Conservation (phyloP, 2,329 filamentous ascomycete genomes). For the Scedosporium boydii region DNA sequence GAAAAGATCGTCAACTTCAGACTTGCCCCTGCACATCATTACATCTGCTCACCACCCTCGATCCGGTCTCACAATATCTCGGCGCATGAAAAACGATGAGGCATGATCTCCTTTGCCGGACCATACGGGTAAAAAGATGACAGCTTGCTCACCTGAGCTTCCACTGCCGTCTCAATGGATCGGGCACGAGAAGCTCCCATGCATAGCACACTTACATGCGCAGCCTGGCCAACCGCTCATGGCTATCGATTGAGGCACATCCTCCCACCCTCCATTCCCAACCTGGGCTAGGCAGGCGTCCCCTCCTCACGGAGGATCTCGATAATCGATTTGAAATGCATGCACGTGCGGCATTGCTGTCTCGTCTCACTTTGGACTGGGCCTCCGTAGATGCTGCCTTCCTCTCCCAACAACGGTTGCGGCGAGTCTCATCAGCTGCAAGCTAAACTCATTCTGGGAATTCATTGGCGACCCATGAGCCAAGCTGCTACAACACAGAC, state of each 20-base stretch:
- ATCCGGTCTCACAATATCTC: conserved; percentile 5
- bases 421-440: neutral
- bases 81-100: conserved; percentile 1
- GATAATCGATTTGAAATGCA: neutral
- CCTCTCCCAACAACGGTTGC: neutral
- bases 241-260: too few species aligned
- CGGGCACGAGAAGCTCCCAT: neutral
- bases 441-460: neutral
- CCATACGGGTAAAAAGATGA: neutral
- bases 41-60: neutral
- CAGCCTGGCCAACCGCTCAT: too few species aligned
- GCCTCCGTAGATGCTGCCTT: neutral
- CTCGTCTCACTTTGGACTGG: neutral
- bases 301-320: neutral
- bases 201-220: too few species aligned
- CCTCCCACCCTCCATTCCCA: too few species aligned
- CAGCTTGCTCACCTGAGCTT: neutral
- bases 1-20: conserved; percentile 5
- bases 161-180: neutral
- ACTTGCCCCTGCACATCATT: conserved; percentile 5
- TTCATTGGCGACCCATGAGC: neutral
- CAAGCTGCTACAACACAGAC: neutral
- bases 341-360: conserved; percentile 1
- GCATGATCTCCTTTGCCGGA: neutral
- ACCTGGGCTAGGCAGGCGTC: too few species aligned